phyloP scores from a whole-genome alignment of 352 stramenopile species.

The Phytophthora boehmeriae region DNA sequence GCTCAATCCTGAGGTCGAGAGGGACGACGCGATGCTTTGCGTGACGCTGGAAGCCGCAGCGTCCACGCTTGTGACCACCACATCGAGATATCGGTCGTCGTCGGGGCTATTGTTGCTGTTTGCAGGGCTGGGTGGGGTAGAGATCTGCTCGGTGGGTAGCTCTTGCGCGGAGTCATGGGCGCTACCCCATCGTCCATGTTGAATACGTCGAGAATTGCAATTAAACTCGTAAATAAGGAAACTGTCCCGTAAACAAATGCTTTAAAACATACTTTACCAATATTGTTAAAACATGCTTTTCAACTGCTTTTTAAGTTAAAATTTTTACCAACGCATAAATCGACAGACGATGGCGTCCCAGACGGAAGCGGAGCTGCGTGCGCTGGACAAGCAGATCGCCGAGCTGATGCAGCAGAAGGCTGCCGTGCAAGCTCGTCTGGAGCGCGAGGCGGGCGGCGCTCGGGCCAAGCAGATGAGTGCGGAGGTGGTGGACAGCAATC shows the following conservation, averaged over 20 bases:
- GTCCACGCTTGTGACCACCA: slow-evolving; percentile 75
- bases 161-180: background rate
- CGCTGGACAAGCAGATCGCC: slow-evolving; percentile 75
- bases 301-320: no score
- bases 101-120: background rate
- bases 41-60: slow-evolving; percentile 36
- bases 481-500: slow-evolving; percentile 87
- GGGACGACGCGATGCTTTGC: slow-evolving; percentile 43
- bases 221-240: no score
- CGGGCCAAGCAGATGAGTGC: slow-evolving; percentile 68
- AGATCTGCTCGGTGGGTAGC: background rate
- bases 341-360: slow-evolving; percentile 17
- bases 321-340: background rate
- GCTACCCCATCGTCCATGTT: background rate
- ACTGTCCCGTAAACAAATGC: no score
- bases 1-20: slow-evolving; percentile 39
- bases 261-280: no score
- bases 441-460: slow-evolving; percentile 38
- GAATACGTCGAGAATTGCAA: background rate
- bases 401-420: slow-evolving; percentile 80
- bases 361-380: slow-evolving; percentile 54
- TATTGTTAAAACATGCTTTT: no score
- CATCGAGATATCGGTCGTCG: slow-evolving; percentile 49
- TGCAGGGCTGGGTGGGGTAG: background rate
- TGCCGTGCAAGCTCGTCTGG: slow-evolving; percentile 54